Evolutionary conservation across 2,329 filamentous ascomycete species (phyloP), one percentile per base, ranked within the genome.

Genomic region (Allantophomopsis cytisporea): DNA sequence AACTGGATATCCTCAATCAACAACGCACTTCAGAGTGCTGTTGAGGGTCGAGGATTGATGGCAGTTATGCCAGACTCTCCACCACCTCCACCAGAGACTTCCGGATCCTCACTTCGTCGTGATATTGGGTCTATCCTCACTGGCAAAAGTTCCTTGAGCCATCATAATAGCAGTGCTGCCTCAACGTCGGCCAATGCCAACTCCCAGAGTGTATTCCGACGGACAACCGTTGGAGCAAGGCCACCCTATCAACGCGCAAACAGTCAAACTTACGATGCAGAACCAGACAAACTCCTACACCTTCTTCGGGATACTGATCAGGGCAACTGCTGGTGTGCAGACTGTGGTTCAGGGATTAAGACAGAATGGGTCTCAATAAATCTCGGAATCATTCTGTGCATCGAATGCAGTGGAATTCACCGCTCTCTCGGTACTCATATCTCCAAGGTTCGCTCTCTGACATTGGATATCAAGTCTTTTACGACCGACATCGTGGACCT

Each of bases 361-460:
- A 88, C 94, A 16, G 91, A 98, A 60, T 98, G 91, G 91, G 91
- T 96, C 20, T 96, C 91, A 0, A 94, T 98, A 61, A 98, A 98
- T 53, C 70, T 98, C 4, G 91, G 85, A 35, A 94, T 98, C 43
- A 80, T 98, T 39, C 72, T 98, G 15, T 98, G 91, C 63, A 95
- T 95, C 56, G 89, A 98, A 60, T 98, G 91, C 62, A 94, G 88
- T 56, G 91, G 91, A 46, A 95, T 98, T 45, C 91, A 98, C 60
- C 79, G 91, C 33, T 96, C 89, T 1, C 71, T 98, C 3, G 91
- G 91, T 11, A 98, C 91, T 2, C 91, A 98, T 59, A 95, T 98
- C 54, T 94, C 87, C 60, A 98, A 98, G 63, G 78, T 98, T 32
- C 83, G 91, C 39, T 96, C 91, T 11, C 71, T 98, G 33, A 98